Evolutionary conservation across 345 rosid genomes (phyloP).

Genomic region (Raphanus sativus): DNA sequence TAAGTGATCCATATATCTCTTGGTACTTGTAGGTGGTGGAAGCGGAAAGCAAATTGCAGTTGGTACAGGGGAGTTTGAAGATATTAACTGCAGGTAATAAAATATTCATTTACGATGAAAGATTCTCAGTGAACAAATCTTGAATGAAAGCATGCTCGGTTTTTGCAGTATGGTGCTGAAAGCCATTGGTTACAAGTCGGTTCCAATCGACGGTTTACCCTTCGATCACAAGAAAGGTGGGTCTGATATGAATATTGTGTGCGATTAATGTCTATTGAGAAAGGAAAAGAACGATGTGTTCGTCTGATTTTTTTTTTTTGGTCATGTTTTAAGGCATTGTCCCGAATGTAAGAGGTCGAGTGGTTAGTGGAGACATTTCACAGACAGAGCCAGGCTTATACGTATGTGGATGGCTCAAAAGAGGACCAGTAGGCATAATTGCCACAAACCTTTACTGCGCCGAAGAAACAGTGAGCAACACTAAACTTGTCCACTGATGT

Average conservation of each 20-base stretch:
- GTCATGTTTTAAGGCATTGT: conserved; percentile 58
- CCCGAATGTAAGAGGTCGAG: conserved; percentile 70
- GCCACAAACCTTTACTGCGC: conserved; percentile 90
- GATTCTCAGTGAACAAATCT: background rate
- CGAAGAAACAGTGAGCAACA: conserved; percentile 75
- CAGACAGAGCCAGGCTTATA: conserved; percentile 66
- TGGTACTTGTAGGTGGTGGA: conserved; percentile 53
- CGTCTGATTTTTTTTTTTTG: background rate
- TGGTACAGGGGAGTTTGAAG: conserved; percentile 79
- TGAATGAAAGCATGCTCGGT: conserved; percentile 8
- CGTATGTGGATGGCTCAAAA: conserved; percentile 94
- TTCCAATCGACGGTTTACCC: conserved; percentile 67
- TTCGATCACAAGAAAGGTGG: conserved; percentile 79
- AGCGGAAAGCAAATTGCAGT: conserved; percentile 76
- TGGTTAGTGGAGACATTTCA: conserved; percentile 49
- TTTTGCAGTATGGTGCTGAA: conserved; percentile 71
- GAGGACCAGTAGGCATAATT: conserved; percentile 91
- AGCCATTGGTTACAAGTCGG: conserved; percentile 94
- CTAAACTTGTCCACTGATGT: conserved; percentile 7
- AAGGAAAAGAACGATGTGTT: background rate
- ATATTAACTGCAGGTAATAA: conserved; percentile 68
- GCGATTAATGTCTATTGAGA: background rate
- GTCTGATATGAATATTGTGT: background rate
- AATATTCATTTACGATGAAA: background rate
- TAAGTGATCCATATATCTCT: conserved; percentile 15